Base-by-base conservation (phyloP, 2,329 filamentous ascomycete genomes). In the Beauveria asiatica region DNA sequence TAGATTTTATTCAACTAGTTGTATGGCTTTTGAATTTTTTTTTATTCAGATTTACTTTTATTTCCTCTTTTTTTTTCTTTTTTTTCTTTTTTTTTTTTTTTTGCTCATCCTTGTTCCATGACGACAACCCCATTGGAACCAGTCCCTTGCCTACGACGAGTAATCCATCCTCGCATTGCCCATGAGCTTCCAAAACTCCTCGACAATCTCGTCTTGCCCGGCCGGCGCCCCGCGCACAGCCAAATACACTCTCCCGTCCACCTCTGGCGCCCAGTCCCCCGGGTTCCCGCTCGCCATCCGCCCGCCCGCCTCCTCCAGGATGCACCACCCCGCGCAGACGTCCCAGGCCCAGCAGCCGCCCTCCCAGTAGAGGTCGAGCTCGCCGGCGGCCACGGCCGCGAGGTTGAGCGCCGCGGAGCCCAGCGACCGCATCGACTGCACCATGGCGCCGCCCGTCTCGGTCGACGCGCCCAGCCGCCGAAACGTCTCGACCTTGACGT, bases 271-370 rank as follows among this genome's bases (percentile, higher is more conserved):
- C 89, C 88, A 92, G 59, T 82, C 81, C 0, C 88, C 89, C 0
- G 87, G 85, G 70, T 92, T 92, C 5, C 85, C 88, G 69, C 87
- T 81, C 8, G 81, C 87, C 77, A 93, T 83, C 56, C 83, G 76
- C 0, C 89, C 89, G 0, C 89, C 90, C 0, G 89, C 87, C 76
- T 93, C 89, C 33, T 76, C 75, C 27, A 93, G 75, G 62, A 93
- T 86, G 61, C 86, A 84, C 89, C 89, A 92, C 0, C 86, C 89
- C 5, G 90, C 90, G 69, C 87, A 90, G 2, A 93, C 89, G 70
- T 93, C 89, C 89, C 89, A 93, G 1, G 89, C 88, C 83, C 88
- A 93, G 72, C 88, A 91, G 0, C 90, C 89, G 42, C 87, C 88
- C 74, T 93, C 89, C 89, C 89, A 93, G 70, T 90, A 93, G 23